Base-by-base conservation (phyloP, 2,329 filamentous ascomycete genomes). In the Penicillium sp. region DNA sequence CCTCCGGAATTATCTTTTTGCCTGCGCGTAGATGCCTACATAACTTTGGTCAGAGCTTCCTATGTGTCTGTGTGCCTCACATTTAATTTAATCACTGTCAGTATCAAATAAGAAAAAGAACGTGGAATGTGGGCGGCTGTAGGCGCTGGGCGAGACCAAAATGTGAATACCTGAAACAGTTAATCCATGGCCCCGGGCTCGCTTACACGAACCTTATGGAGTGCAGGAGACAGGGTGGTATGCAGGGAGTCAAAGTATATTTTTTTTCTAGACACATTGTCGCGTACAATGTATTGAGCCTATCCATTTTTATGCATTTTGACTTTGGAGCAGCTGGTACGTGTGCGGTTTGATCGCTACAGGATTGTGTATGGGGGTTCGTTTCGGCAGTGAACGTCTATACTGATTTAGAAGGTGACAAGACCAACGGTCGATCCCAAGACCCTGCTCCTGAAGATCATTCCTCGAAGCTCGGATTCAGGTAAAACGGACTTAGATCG, bases 121-220 rank as follows among this genome's bases (percentile, higher is more conserved):
- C 13, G 13, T 13, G 11, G 13, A n/a, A 4, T 36, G n/a, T n/a
- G 24, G 27, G 56, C 60, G 61, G 55, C 60, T 61, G 55, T 55
- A 58, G 55, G 59, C 60, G 60, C 61, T 57, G 18, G 39, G 41
- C 44, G 55, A 60, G 51, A 53, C 46, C 48, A 43, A 55, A 29
- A 50, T 16, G 7, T 21, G 18, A 27, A 21, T 34, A n/a, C 29
- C 36, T 48, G 44, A 34, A 48, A 48, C 50, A 11, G 9, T 24
- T 16, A 18, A 42, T 18, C 50, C 45, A 48, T 53, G 50, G 39
- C 38, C 29, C 38, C 32, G 49, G 49, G 38, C 50, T 64, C 62
- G 62, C 60, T 64, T 64, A 62, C 24, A 48, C 29, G 38, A 61
- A 63, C 59, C 49, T 53, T 55, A 39, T 32, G 38, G 38, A 41